Conservation (phyloP, 495 filamentous ascomycete genomes). For the Xylaria palmicola region DNA sequence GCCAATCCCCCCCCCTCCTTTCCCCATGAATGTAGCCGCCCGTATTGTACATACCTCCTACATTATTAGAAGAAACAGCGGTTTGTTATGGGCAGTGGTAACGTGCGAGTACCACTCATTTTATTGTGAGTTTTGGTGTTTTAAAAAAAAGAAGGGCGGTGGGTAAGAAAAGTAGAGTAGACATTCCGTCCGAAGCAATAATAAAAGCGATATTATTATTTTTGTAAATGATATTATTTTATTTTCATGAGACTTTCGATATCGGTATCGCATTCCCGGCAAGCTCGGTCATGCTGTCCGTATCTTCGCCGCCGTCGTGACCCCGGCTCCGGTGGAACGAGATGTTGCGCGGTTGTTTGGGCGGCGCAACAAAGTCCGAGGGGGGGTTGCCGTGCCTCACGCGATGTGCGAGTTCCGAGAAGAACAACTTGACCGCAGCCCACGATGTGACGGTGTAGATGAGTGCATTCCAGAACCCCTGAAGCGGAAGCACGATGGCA, state of each 20-base stretch:
- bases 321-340: conserved; percentile 20
- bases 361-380: conserved; percentile 18
- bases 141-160: too few relatives aligned
- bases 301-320: conserved; percentile 20
- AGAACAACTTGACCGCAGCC: conserved; percentile 44
- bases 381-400: conserved; percentile 17
- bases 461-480: conserved; percentile 84
- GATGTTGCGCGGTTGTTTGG: conserved; percentile 18
- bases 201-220: not conserved
- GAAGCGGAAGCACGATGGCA: conserved; percentile 74
- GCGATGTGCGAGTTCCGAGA: conserved; percentile 20
- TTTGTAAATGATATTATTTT: not conserved
- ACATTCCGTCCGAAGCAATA: too few relatives aligned
- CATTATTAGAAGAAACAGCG: too few relatives aligned
- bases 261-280: conserved; percentile 12
- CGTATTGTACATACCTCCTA: not conserved
- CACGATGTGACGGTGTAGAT: conserved; percentile 72
- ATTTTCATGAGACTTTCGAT: not conserved
- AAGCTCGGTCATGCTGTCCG: conserved; percentile 47
- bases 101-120: too few relatives aligned
- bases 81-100: too few relatives aligned
- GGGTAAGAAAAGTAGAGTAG: too few relatives aligned
- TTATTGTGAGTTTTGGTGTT: too few relatives aligned
- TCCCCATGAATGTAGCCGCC: not conserved
- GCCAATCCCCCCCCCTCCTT: not conserved